These are phyloP conservation scores for Candida koratica DNA, from an alignment of 805 yeast species.

Conservation along the genomic window DNA sequence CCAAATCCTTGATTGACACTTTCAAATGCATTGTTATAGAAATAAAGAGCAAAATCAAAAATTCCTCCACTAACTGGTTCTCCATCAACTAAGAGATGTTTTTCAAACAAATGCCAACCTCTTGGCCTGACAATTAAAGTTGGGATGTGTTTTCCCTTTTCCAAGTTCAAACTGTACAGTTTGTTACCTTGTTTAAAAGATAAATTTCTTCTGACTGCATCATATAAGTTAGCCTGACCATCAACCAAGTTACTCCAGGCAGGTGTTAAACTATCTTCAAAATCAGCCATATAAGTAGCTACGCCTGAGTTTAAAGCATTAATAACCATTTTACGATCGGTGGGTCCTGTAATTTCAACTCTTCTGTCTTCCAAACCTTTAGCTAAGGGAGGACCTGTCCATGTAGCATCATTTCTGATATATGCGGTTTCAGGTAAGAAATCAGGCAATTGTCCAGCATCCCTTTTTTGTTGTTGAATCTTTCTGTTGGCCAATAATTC, in stretches of 20 bases:
- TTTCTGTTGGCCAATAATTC: constrained; percentile 60
- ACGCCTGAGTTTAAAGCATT: constrained; percentile 77
- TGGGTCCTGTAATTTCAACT: constrained; percentile 83
- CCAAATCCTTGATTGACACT: constrained; percentile 63
- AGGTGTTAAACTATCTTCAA: constrained; percentile 81
- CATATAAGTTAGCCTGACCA: constrained; percentile 77
- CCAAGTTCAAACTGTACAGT: constrained; percentile 41
- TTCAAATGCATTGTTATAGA: constrained; percentile 68
- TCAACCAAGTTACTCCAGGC: constrained; percentile 77
- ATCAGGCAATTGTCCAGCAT: constrained; percentile 57
- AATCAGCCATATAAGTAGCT: constrained; percentile 82
- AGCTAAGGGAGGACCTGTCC: constrained; percentile 74
- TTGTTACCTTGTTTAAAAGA: constrained; percentile 39
- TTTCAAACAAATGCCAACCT: constrained; percentile 83
- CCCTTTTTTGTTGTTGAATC: constrained; percentile 55
- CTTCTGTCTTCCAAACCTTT: constrained; percentile 72
- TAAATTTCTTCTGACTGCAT: constrained; percentile 68
- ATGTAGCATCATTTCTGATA: constrained; percentile 67
- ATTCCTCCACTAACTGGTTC: constrained; percentile 76
- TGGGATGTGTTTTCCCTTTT: constrained; percentile 58
- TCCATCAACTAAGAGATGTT: constrained; percentile 66
- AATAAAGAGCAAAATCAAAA: constrained; percentile 74
- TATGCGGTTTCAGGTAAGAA: constrained; percentile 65
- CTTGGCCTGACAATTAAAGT: constrained; percentile 82
- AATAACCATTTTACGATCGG: constrained; percentile 78